These are phyloP conservation scores for Sarcomyxa edulis DNA, from an alignment of 768 basidiomycete species.

Conservation along the genomic window DNA sequence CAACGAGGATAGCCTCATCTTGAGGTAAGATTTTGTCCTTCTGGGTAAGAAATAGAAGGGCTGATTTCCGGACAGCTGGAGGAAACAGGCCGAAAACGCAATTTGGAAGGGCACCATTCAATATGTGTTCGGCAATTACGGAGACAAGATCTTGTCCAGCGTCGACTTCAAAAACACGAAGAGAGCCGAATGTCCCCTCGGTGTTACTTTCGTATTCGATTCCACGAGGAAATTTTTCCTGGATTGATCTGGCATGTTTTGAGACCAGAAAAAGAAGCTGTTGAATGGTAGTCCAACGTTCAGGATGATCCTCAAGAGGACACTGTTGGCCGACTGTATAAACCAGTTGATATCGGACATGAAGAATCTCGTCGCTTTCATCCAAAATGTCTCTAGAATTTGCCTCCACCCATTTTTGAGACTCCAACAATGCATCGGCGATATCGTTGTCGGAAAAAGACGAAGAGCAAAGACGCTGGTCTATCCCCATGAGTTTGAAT, in stretches of 20 bases:
- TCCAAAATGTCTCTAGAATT: slow-evolving; percentile 35
- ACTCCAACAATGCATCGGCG: slow-evolving; percentile 16
- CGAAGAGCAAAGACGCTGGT: slow-evolving; percentile 19
- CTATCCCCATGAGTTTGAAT: slow-evolving; percentile 39
- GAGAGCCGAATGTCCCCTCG: slow-evolving; percentile 7
- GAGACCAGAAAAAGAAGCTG: slow-evolving; percentile 27
- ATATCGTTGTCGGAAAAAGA: slow-evolving; percentile 3
- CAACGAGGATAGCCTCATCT: slow-evolving; percentile 9
- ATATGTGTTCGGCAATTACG: slow-evolving; percentile 13
- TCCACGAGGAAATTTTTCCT: slow-evolving; percentile 11
- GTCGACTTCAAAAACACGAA: slow-evolving; percentile 13
- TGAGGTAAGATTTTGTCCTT: slow-evolving; percentile 1
- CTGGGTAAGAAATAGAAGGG: slow-evolving; percentile 18
- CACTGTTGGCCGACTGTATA: slow-evolving; percentile 36
- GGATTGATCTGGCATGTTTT: slow-evolving; percentile 11
- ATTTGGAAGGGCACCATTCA: slow-evolving; percentile 12
- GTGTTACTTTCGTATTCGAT: slow-evolving; percentile 12
- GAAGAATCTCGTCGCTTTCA: slow-evolving; percentile 44
- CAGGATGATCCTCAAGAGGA: slow-evolving; percentile 32
- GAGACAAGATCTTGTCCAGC: slow-evolving; percentile 12
- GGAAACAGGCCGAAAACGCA: slow-evolving; percentile 15
- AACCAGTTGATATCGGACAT: slow-evolving; percentile 41
- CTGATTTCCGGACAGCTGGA: slow-evolving; percentile 10
- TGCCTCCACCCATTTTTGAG: slow-evolving; percentile 20
- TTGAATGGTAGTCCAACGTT: slow-evolving; percentile 37